phyloP scores from a whole-genome alignment of 2,329 filamentous ascomycete genomes.

The Ophiocordyceps unilateralis region DNA sequence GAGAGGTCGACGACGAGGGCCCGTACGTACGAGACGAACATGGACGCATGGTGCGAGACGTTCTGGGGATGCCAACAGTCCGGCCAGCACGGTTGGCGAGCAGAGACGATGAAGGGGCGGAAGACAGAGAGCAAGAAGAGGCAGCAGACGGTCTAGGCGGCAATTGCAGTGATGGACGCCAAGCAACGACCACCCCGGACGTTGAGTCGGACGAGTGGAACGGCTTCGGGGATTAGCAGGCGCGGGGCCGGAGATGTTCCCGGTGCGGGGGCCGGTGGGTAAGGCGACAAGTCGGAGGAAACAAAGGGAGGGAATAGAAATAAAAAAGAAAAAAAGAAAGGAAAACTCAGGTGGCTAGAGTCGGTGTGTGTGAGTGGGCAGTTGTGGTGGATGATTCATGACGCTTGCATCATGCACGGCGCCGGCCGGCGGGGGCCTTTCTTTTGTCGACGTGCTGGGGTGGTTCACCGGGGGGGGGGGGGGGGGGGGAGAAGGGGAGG shows the following conservation, averaged over 20 bases:
- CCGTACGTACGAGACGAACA: slow-evolving; percentile 37
- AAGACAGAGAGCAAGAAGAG: slow-evolving; percentile 8
- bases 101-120: slow-evolving; percentile 10
- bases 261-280: no score
- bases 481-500: not conserved
- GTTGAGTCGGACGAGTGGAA: slow-evolving; percentile 6
- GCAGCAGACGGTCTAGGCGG: slow-evolving; percentile 6
- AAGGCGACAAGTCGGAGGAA: no score
- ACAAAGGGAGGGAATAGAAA: not conserved
- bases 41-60: slow-evolving; percentile 30
- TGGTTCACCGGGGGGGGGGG: no score
- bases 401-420: no score
- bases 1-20: slow-evolving; percentile 17
- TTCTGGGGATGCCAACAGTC: slow-evolving; percentile 19
- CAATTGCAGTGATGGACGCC: not conserved
- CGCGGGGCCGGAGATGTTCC: not conserved
- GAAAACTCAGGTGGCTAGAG: no score
- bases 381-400: no score
- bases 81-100: slow-evolving; percentile 14
- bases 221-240: slow-evolving; percentile 4
- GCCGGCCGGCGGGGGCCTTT: no score
- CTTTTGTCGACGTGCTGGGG: not conserved
- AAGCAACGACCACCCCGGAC: not conserved
- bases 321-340: not conserved
- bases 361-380: no score